Evolutionary conservation across 306 rosid genomes (phyloP), one percentile per base, ranked within the genome.

Genomic region (Cicer cuneatum): DNA sequence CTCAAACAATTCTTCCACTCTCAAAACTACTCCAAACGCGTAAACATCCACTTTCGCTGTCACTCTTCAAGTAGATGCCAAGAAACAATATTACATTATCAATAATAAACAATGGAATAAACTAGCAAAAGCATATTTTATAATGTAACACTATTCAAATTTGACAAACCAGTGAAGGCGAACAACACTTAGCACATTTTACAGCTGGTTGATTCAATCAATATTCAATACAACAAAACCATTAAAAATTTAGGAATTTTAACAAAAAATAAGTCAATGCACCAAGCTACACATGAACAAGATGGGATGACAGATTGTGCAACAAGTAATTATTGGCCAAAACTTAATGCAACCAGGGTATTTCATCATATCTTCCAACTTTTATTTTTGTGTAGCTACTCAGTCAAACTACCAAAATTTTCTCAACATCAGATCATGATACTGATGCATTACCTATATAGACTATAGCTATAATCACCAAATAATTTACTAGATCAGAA

Each of bases 1-100:
- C 43, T 42, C 60, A 53, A 43, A 60, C 68, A 71, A 42, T 8
- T 59, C 63, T 42, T 67, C 61, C 16, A 56, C 62, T 46, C 61
- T 54, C 76, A 93, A 73, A 53, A 93, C 90, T 66, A 93, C 97
- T 43, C 98, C 97, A 46, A 88, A 93, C 24, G 97, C 97, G 6
- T 88, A 93, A 3, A 93, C 96, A 52, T 93, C 98, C 45, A 93
- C 98, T 84, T 93, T 93, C 15, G 97, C 91, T 2, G 98, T 91
- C 56, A 93, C 97, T 80, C 96, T 88, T 69, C 98, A 97, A 0
- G 97, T 93, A 5, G 98, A 97, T 93, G 85, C 69, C 60, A 24
- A 81, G 54, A 76, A 52, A 71, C 45, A 78, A 66, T 51, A 11
- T 18, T 12, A 29, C 43, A 61, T 60, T 73, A n/a, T n/a, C n/a